Conservation (phyloP, 75 land plant species). For the Azolla pinnata region DNA sequence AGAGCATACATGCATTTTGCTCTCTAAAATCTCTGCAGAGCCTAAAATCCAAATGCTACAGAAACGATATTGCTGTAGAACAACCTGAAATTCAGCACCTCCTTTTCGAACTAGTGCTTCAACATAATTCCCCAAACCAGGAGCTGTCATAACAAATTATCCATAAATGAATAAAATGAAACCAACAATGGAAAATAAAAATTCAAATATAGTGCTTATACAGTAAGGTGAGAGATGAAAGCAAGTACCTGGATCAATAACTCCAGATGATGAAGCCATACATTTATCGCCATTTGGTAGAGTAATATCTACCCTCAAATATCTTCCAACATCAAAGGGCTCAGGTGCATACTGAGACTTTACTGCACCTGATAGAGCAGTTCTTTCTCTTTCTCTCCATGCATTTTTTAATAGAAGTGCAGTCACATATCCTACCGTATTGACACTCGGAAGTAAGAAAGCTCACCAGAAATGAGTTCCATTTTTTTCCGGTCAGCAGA, state of each 20-base stretch:
- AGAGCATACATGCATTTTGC: conserved; percentile 1
- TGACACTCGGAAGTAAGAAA: background rate
- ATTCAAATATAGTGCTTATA: too few species aligned
- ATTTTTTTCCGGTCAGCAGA: conserved; percentile 41
- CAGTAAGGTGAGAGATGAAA: too few species aligned
- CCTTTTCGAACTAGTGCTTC: conserved; percentile 69
- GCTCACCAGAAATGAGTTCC: conserved; percentile 62
- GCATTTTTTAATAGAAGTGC: too few species aligned
- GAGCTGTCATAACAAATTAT: conserved; percentile 37
- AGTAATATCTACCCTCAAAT: conserved; percentile 54
- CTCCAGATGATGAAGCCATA: conserved; percentile 47
- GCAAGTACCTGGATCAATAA: conserved; percentile 81
- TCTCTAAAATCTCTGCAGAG: background rate
- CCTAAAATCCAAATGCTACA: too few species aligned
- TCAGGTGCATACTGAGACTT: conserved; percentile 90
- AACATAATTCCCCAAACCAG: conserved; percentile 84
- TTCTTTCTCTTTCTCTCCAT: background rate
- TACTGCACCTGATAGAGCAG: conserved; percentile 54
- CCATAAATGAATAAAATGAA: background rate
- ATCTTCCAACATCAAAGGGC: conserved; percentile 84
- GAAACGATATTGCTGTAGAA: too few species aligned
- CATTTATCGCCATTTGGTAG: conserved; percentile 27
- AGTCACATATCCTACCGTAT: too few species aligned
- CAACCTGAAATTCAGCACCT: conserved; percentile 82
- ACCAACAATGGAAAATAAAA: background rate